Evolutionary conservation across 371 early-diverging fungal genomes (phyloP).

Genomic region (Mortierella sp.): DNA sequence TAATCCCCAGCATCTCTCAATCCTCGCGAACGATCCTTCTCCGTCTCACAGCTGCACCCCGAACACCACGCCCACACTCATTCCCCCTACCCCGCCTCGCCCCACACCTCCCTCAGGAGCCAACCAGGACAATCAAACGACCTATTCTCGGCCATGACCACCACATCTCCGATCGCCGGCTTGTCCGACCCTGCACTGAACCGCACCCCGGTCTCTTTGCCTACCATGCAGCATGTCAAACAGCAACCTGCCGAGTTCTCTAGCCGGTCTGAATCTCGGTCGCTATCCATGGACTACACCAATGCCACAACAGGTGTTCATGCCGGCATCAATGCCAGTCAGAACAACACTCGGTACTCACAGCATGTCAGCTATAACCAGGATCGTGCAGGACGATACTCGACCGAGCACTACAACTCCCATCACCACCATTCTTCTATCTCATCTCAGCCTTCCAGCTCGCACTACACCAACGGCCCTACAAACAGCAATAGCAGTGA

Average conservation of each 20-base stretch:
- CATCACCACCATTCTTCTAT: not conserved
- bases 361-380: not conserved
- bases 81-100: not conserved
- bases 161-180: slow-evolving; percentile 30
- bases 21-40: too few species aligned
- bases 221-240: slow-evolving; percentile 10
- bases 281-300: slow-evolving; percentile 25
- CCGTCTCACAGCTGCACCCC: too few species aligned
- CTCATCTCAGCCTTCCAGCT: not conserved
- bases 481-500: slow-evolving; percentile 8
- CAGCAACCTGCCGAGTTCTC: slow-evolving; percentile 30
- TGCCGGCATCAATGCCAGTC: not conserved
- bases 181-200: slow-evolving; percentile 29
- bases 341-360: not conserved
- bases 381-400: too few species aligned
- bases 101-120: not conserved
- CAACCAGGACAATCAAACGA: too few species aligned
- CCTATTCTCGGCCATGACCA: slow-evolving; percentile 20
- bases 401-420: not conserved
- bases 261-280: slow-evolving; percentile 36
- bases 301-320: not conserved
- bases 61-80: too few species aligned
- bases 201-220: slow-evolving; percentile 18
- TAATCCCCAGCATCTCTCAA: too few species aligned
- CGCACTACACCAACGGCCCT: not conserved